Percentiles rank a stretch among this genome's conserved stretches.
phyloP scores from a whole-genome alignment of 345 rosid genomes.

The Arabis hirsuta region DNA sequence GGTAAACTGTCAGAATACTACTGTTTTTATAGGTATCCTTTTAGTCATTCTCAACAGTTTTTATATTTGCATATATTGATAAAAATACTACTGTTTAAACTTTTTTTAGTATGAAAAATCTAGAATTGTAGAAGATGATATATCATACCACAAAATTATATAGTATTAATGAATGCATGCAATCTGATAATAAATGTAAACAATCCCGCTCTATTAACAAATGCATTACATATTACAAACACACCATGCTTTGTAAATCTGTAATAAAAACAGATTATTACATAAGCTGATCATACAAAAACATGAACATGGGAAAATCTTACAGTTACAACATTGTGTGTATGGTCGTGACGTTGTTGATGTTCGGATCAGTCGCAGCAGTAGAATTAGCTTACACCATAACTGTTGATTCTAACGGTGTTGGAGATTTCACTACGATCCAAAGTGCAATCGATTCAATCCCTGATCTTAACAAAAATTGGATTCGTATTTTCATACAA shows the following conservation, averaged over 20 bases:
- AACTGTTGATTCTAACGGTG: not conserved
- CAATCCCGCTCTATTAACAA: not conserved
- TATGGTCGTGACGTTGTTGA: not conserved
- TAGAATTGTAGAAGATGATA: not conserved
- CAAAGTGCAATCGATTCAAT: constrained; percentile 25
- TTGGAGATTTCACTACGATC: not conserved
- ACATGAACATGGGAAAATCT: not conserved
- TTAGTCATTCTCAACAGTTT: too few species aligned
- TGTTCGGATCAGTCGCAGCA: not conserved
- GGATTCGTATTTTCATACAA: constrained; percentile 21
- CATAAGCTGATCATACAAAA: not conserved
- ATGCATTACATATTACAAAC: not conserved
- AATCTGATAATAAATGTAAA: not conserved
- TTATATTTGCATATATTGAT: too few species aligned
- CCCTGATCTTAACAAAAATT: not conserved
- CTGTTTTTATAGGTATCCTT: too few species aligned
- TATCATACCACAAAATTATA: not conserved
- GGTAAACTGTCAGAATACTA: not conserved
- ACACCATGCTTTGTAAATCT: not conserved
- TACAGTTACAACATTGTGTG: not conserved
- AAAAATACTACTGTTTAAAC: too few species aligned
- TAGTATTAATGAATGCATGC: not conserved
- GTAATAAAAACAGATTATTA: not conserved
- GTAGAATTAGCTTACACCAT: constrained; percentile 11
- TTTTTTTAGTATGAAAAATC: too few species aligned